Evolutionary conservation across 2,329 filamentous ascomycete species (phyloP), one percentile per base, ranked within the genome.

Genomic region (Fusarium hostae): DNA sequence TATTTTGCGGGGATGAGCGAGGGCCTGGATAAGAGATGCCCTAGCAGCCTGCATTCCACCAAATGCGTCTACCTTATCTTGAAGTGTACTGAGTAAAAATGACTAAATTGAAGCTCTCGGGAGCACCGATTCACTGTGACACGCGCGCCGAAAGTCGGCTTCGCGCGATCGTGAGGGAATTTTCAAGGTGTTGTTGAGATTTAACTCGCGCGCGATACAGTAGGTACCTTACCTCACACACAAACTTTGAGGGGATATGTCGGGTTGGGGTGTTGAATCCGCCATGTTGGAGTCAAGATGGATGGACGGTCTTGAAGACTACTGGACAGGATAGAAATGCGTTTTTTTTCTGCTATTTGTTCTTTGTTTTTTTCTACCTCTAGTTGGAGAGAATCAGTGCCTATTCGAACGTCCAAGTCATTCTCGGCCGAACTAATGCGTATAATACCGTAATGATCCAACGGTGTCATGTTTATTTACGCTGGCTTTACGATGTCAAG

Each of bases 231-330:
- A 51, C 34, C 26, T 57, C 13, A 30, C 39, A 39, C 16, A 37
- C 66, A 70, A 48, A 34, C 20, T 35, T 58, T 45, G 47, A 61
- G n/a, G 32, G 57, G 18, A 24, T 32, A 32, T 39, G 62, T 66
- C 51, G 57, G 52, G 68, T 60, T 71, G 69, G 68, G 68, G 68
- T 67, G 68, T 68, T 68, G 68, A 71, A 68, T 45, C 63, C 68
- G 68, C 39, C 37, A 43, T 45, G 54, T 71, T 64, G 58, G 68
- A 71, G 68, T 72, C 70, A 58, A 72, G 70, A 72, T 72, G 70
- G 70, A 72, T 72, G 70, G 70, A 60, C 69, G 70, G 70, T 48
- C 45, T 72, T 24, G 44, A 12, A 30, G 13, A 8, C 56, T 70
- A 72, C 43, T 72, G 70, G 70, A 57, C n/a, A 39, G 26, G n/a